Conservation (phyloP, 2,329 filamentous ascomycete species). For the Penicillium verrucosum region DNA sequence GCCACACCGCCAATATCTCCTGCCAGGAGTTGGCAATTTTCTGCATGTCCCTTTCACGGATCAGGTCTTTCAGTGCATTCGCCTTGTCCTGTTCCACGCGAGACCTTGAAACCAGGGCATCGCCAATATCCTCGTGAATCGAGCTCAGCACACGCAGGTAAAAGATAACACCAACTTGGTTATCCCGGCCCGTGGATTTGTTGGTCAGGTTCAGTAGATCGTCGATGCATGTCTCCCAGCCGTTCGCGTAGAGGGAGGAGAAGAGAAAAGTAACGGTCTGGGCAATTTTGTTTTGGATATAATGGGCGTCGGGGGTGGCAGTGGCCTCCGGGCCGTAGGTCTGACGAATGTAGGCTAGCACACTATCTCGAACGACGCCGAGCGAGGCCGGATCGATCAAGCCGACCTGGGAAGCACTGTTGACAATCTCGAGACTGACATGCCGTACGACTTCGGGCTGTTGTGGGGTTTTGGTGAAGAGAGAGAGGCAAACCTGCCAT, state of each 20-base stretch:
- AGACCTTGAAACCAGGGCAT: slow-evolving; percentile 78
- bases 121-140: slow-evolving; percentile 95
- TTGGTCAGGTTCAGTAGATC: slow-evolving; percentile 78
- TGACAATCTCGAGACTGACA: slow-evolving; percentile 87
- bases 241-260: slow-evolving; percentile 75
- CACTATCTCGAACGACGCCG: slow-evolving; percentile 70
- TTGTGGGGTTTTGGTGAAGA: slow-evolving; percentile 77
- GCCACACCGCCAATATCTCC: slow-evolving; percentile 78
- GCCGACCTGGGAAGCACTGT: slow-evolving; percentile 80
- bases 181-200: slow-evolving; percentile 61
- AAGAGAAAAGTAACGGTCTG: slow-evolving; percentile 96
- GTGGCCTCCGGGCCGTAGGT: slow-evolving; percentile 62
- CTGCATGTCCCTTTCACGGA: slow-evolving; percentile 80
- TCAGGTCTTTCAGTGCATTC: slow-evolving; percentile 83
- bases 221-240: slow-evolving; percentile 87
- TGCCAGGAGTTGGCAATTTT: slow-evolving; percentile 90
- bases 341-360: slow-evolving; percentile 76
- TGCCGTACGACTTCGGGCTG: slow-evolving; percentile 81
- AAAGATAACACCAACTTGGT: slow-evolving; percentile 72
- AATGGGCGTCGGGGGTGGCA: slow-evolving; percentile 63
- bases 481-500: slow-evolving; percentile 82
- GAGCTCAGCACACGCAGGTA: slow-evolving; percentile 86
- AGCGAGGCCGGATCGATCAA: slow-evolving; percentile 71
- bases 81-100: slow-evolving; percentile 78
- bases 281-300: slow-evolving; percentile 93